A percentile compares a stretch with the other conserved stretches of the same genome.
Evolutionary conservation across 495 filamentous ascomycete genomes (phyloP).

Genomic region (Hyaloscypha hepaticicola): DNA sequence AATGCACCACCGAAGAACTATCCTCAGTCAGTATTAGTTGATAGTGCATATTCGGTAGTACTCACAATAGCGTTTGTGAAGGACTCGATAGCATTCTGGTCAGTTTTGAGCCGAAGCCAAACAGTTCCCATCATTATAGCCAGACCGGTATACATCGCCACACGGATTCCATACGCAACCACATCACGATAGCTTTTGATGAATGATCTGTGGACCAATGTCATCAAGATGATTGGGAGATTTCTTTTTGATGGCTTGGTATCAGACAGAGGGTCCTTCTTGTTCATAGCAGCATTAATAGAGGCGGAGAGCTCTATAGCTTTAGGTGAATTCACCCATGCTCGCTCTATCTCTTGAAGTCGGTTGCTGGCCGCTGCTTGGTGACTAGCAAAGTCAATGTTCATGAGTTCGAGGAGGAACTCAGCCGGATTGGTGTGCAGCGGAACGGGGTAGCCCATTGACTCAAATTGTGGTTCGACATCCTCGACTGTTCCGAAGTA

Average conservation of each 20-base stretch:
- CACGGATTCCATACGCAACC: slow-evolving; percentile 75
- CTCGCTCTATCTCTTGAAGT: slow-evolving; percentile 42
- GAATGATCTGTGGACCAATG: slow-evolving; percentile 66
- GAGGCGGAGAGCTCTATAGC: slow-evolving; percentile 3
- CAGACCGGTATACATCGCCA: slow-evolving; percentile 75
- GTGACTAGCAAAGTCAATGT: slow-evolving; percentile 64
- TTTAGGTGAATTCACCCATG: slow-evolving; percentile 39
- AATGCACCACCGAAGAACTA: slow-evolving; percentile 76
- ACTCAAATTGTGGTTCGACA: slow-evolving; percentile 57
- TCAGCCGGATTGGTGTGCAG: slow-evolving; percentile 74
- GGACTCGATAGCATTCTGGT: slow-evolving; percentile 69
- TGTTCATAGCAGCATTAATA: neutral
- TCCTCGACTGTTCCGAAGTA: slow-evolving; percentile 62
- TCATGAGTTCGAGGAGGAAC: slow-evolving; percentile 71
- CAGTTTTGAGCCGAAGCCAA: slow-evolving; percentile 65
- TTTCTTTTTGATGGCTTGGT: slow-evolving; percentile 16
- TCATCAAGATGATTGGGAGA: slow-evolving; percentile 28
- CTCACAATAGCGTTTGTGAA: slow-evolving; percentile 70
- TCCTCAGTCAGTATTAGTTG: slow-evolving; percentile 16
- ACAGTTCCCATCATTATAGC: slow-evolving; percentile 89
- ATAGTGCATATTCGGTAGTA: neutral
- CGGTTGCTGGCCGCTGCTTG: slow-evolving; percentile 40
- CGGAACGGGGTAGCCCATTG: slow-evolving; percentile 59
- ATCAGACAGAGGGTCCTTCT: neutral
- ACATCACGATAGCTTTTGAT: slow-evolving; percentile 82